Base-by-base conservation (phyloP, 1,284 basidiomycete genomes). In the Ustilago loliicola region DNA sequence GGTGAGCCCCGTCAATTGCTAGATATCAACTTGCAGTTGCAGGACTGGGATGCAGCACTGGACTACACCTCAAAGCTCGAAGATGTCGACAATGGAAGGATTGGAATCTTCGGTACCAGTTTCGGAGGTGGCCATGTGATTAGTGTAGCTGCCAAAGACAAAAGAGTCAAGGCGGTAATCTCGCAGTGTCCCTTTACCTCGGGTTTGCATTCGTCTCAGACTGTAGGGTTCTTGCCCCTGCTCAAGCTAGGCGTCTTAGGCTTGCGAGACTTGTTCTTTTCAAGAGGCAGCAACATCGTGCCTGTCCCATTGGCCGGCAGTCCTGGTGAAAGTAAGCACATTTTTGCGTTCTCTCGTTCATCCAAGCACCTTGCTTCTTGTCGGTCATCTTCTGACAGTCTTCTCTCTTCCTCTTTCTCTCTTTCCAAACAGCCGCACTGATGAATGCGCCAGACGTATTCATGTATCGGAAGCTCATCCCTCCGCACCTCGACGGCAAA, bases 101-200 rank as follows among this genome's bases (percentile, higher is more conserved):
- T 84, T n/a, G 83, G 72, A 7, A 59, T 83, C 29, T 83, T 81
- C 53, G 82, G 81, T 0, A 75, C 65, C 15, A 77, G 70, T 25
- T 84, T 84, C 58, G 74, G 79, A 7, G 83, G 83, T n/a, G 82
- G 80, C 0, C 80, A 84, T 66, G 81, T 75, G 2, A 81, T 84
- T 27, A 61, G 56, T 21, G 50, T 79, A 17, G 80, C 83, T 0
- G 77, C 79, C 0, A 61, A 64, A 8, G 72, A 84, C 7, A 50
- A 61, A 60, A 53, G 64, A 25, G 72, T 83, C 50, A 78, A 69
- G 30, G 81, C 80, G 4, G 73, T 48, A 13, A 77, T 84, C 29
- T 61, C 67, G 23, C 83, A 83, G 55, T 84, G 83, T 53, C 83
- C 83, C 13, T 84, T 83, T 47, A 84, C 83, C 8, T 58, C 61